Evolutionary conservation across 2,329 filamentous ascomycete species (phyloP).

Genomic region (Chaetomiaceae sp.): DNA sequence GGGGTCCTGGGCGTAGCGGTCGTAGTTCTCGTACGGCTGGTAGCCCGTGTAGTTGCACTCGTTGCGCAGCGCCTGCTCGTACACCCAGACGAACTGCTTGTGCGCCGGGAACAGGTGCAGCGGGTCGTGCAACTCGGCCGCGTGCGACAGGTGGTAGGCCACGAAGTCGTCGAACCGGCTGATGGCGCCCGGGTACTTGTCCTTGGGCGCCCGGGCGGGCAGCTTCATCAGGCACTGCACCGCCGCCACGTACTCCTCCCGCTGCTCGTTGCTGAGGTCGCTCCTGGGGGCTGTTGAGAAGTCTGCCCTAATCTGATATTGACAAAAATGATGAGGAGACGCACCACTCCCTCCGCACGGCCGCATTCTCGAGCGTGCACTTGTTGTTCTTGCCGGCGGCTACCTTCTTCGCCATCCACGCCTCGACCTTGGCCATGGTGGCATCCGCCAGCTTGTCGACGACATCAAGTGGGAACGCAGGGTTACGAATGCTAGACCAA

Average conservation of each 20-base stretch:
- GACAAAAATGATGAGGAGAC: neutral
- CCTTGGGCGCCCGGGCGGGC: conserved; percentile 17
- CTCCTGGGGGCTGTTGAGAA: neutral
- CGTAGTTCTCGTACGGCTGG: conserved; percentile 47
- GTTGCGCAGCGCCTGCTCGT: conserved; percentile 28
- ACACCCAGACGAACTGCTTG: conserved; percentile 26
- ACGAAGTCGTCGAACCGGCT: conserved; percentile 46
- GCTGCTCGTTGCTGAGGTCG: neutral
- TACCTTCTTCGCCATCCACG: neutral
- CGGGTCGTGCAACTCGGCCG: conserved; percentile 38
- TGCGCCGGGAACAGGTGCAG: conserved; percentile 29
- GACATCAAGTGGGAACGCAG: neutral
- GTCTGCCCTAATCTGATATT: neutral
- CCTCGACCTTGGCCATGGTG: neutral
- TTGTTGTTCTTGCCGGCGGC: neutral
- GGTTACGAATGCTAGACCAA: too few relatives aligned
- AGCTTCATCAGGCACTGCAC: conserved; percentile 16
- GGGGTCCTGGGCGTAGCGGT: conserved; percentile 38
- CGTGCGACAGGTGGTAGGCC: conserved; percentile 43
- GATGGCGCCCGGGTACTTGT: conserved; percentile 36
- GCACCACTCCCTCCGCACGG: neutral
- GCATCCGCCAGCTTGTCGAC: neutral
- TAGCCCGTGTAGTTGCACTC: conserved; percentile 34
- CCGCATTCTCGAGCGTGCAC: neutral
- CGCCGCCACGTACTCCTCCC: conserved; percentile 13